A percentile compares a stretch with the other conserved stretches of the same genome.
These are phyloP conservation scores for Dentiscutata heterogama DNA, from an alignment of 371 early-diverging fungal species.

Conservation along the genomic window DNA sequence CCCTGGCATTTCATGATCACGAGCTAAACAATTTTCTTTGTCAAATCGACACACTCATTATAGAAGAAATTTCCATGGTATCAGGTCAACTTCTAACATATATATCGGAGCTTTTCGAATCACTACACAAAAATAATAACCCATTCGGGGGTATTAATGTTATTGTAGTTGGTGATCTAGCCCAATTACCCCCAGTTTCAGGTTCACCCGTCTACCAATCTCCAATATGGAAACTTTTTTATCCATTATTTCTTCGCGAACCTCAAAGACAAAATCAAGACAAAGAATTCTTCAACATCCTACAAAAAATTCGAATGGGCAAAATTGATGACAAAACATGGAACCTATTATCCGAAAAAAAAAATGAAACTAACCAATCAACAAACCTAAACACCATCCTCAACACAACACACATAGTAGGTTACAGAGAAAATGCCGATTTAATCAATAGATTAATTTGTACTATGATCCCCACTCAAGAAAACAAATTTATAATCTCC, in stretches of 20 bases:
- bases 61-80: slow-evolving; percentile 17
- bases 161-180: not conserved
- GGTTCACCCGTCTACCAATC: not conserved
- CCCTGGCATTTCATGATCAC: not conserved
- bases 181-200: not conserved
- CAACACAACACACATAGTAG: too few relatives aligned
- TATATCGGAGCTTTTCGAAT: too few relatives aligned
- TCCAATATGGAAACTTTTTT: not conserved
- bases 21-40: not conserved
- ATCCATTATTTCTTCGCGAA: slow-evolving; percentile 5
- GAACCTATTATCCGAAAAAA: not conserved
- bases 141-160: not conserved
- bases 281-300: not conserved
- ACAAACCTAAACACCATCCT: not conserved
- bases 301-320: not conserved
- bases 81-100: not conserved
- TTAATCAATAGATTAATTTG: not conserved
- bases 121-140: not conserved
- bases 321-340: not conserved
- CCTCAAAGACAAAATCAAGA: slow-evolving; percentile 22
- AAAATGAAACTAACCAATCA: not conserved
- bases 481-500: slow-evolving; percentile 16
- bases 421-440: not conserved
- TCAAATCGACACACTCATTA: not conserved
- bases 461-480: not conserved